Conservation (phyloP, 2,329 filamentous ascomycete genomes). For the Teratosphaeria gauchensis region DNA sequence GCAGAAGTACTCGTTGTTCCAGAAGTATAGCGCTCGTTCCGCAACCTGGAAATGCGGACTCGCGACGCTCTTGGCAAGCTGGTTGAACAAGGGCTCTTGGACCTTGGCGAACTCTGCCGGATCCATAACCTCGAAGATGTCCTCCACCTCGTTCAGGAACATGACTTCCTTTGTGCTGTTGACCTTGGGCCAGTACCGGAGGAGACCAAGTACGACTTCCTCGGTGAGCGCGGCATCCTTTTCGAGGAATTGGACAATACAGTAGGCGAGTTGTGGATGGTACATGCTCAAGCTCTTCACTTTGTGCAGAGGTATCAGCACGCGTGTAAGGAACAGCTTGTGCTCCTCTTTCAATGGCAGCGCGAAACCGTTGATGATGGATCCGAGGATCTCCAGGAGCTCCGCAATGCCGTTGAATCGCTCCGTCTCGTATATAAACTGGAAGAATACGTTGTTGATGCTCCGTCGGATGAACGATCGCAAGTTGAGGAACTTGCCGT, state of each 20-base stretch:
- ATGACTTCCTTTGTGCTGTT: slow-evolving; percentile 99
- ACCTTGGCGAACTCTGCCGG: slow-evolving; percentile 97
- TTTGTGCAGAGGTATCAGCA: slow-evolving; percentile 89
- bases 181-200: slow-evolving; percentile 98
- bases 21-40: slow-evolving; percentile 95
- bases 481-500: slow-evolving; percentile 96
- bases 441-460: slow-evolving; percentile 99
- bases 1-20: slow-evolving; percentile 99
- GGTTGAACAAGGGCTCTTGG: slow-evolving; percentile 93
- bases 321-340: slow-evolving; percentile 91
- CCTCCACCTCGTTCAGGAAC: slow-evolving; percentile 98
- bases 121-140: slow-evolving; percentile 99
- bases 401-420: slow-evolving; percentile 97
- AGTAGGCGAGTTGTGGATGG: slow-evolving; percentile 94
- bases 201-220: slow-evolving; percentile 88
- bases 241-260: slow-evolving; percentile 96
- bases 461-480: slow-evolving; percentile 94
- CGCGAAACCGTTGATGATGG: slow-evolving; percentile 98
- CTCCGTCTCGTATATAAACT: slow-evolving; percentile 98
- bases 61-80: slow-evolving; percentile 93
- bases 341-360: slow-evolving; percentile 96
- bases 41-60: slow-evolving; percentile 99
- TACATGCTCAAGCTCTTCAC: slow-evolving; percentile 99
- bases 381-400: slow-evolving; percentile 88
- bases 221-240: slow-evolving; percentile 96